phyloP scores from a whole-genome alignment of 352 stramenopile species.

The Phytophthora cajani region DNA sequence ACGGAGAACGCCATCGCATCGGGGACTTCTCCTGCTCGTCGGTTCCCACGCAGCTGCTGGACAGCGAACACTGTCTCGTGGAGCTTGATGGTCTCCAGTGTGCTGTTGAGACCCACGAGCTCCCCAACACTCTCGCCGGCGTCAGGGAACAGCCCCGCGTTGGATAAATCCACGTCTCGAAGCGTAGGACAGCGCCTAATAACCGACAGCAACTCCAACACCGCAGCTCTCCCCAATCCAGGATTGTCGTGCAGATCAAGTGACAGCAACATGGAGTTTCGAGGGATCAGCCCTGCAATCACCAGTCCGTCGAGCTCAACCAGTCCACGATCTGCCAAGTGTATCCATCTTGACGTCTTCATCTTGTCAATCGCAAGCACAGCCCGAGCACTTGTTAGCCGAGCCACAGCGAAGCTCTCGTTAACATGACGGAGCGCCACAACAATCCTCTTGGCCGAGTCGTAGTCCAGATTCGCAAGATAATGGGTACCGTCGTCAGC shows the following conservation, averaged over 20 bases:
- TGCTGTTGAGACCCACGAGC: slow-evolving; percentile 62
- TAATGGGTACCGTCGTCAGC: slow-evolving; percentile 49
- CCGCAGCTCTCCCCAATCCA: slow-evolving; percentile 52
- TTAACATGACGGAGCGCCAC: slow-evolving; percentile 60
- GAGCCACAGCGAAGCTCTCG: slow-evolving; percentile 49
- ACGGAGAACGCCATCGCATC: slow-evolving; percentile 44
- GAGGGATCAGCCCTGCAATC: slow-evolving; percentile 59
- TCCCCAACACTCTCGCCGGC: slow-evolving; percentile 67
- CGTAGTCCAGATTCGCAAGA: slow-evolving; percentile 64
- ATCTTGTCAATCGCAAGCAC: slow-evolving; percentile 68
- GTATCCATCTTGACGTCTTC: slow-evolving; percentile 68
- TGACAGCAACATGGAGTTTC: slow-evolving; percentile 61
- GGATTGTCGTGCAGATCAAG: slow-evolving; percentile 74
- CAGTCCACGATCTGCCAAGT: slow-evolving; percentile 40
- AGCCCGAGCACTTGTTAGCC: slow-evolving; percentile 50
- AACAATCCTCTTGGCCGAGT: slow-evolving; percentile 56
- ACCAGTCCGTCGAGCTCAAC: slow-evolving; percentile 72
- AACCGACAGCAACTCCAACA: slow-evolving; percentile 61
- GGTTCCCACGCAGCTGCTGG: slow-evolving; percentile 62
- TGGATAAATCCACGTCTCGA: slow-evolving; percentile 55
- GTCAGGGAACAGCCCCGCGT: slow-evolving; percentile 67
- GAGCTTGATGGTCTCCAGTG: slow-evolving; percentile 67
- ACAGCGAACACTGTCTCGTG: slow-evolving; percentile 48
- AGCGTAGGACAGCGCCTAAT: slow-evolving; percentile 64
- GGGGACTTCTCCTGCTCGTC: slow-evolving; percentile 20